phyloP scores from a whole-genome alignment of 2,329 filamentous ascomycete species.

The Didymella sp. region DNA sequence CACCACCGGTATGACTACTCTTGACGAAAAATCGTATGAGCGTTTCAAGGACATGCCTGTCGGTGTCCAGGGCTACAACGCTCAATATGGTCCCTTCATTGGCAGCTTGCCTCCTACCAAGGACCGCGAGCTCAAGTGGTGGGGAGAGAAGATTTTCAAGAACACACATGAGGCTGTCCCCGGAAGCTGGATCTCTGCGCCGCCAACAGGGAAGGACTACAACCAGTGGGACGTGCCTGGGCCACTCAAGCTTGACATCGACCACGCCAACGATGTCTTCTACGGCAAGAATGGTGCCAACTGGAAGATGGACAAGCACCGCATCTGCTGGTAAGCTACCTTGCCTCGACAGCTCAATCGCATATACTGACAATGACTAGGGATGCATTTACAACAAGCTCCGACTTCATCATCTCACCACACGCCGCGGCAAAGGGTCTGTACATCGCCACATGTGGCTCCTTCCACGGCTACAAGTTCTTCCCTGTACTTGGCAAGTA shows the following conservation, averaged over 20 bases:
- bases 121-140: conserved; percentile 46
- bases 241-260: conserved; percentile 64
- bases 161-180: conserved; percentile 50
- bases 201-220: conserved; percentile 64
- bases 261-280: conserved; percentile 63
- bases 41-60: conserved; percentile 46
- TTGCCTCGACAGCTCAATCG: not conserved
- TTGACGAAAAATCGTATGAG: conserved; percentile 44
- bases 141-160: conserved; percentile 47
- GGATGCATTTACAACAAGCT: conserved; percentile 68
- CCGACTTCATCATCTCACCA: conserved; percentile 62
- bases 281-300: conserved; percentile 63
- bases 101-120: conserved; percentile 44
- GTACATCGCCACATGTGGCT: conserved; percentile 66
- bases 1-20: conserved; percentile 56
- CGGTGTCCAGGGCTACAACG: conserved; percentile 42
- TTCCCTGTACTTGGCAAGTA: conserved; percentile 64
- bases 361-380: conserved; percentile 52
- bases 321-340: conserved; percentile 67
- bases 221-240: conserved; percentile 67
- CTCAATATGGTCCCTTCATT: conserved; percentile 41
- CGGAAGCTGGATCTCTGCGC: conserved; percentile 63
- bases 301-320: conserved; percentile 68
- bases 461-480: conserved; percentile 68
- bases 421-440: conserved; percentile 57